These are phyloP conservation scores for Calonectria fujianensis DNA, from an alignment of 2,329 filamentous ascomycete genomes.

Conservation along the genomic window DNA sequence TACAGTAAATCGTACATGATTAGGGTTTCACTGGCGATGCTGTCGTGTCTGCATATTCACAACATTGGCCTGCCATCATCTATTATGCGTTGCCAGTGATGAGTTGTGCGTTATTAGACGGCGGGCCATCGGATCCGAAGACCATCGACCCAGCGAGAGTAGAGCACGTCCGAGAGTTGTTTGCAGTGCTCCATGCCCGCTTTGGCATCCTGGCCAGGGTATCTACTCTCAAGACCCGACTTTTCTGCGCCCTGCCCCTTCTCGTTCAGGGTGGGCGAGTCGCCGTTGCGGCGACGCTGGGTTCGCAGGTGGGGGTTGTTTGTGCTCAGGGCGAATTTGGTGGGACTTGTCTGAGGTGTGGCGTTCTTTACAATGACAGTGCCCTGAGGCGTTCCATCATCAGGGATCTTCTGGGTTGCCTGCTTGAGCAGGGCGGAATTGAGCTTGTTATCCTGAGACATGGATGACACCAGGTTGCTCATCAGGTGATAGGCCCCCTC, in stretches of 20 bases:
- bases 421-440: conserved; percentile 68
- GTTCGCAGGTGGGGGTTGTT: conserved; percentile 91
- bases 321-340: conserved; percentile 85
- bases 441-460: conserved; percentile 82
- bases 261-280: conserved; percentile 63
- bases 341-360: conserved; percentile 67
- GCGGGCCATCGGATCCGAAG: conserved; percentile 82
- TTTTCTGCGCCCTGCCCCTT: conserved; percentile 68
- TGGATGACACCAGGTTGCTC: conserved; percentile 83
- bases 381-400: conserved; percentile 69
- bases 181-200: conserved; percentile 95
- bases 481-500: conserved; percentile 93
- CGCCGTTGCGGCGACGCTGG: conserved; percentile 80
- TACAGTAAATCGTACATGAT: conserved; percentile 35
- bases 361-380: conserved; percentile 76
- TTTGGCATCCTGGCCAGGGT: conserved; percentile 71
- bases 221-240: conserved; percentile 69
- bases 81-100: conserved; percentile 9
- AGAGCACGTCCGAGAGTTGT: conserved; percentile 91
- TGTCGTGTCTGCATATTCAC: conserved; percentile 4
- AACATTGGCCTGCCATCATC: conserved; percentile 25
- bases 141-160: conserved; percentile 91
- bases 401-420: conserved; percentile 62
- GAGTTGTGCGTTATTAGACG: conserved; percentile 47
- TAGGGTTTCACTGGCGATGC: neutral